These are phyloP conservation scores for Fusarium mexicanum DNA, from an alignment of 2,329 filamentous ascomycete genomes.

Conservation along the genomic window DNA sequence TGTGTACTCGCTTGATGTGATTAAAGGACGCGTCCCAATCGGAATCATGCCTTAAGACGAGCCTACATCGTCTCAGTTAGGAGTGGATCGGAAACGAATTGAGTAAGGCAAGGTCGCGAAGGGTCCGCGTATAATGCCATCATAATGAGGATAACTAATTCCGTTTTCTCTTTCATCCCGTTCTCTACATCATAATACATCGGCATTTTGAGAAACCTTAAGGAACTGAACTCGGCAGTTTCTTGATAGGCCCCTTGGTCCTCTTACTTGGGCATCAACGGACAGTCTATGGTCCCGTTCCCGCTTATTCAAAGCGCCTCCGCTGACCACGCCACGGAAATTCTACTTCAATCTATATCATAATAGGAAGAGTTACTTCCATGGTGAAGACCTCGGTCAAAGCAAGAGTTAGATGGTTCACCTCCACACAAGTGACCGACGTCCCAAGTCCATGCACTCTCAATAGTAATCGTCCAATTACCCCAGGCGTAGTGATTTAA, in stretches of 20 bases:
- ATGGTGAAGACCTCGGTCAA: rapidly evolving
- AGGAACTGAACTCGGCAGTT: not conserved
- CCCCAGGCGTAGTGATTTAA: not conserved
- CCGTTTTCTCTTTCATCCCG: not conserved
- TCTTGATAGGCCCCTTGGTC: not conserved
- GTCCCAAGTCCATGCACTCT: too few species aligned
- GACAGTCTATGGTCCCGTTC: too few species aligned
- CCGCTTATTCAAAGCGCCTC: not conserved
- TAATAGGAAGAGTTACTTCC: too few species aligned
- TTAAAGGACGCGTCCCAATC: not conserved
- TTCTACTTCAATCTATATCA: rapidly evolving
- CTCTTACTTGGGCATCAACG: not conserved
- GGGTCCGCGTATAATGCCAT: not conserved
- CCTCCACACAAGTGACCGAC: too few species aligned
- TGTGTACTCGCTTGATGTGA: not conserved
- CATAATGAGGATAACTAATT: not conserved
- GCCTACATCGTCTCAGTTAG: not conserved
- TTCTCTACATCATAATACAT: not conserved
- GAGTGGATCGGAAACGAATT: too few species aligned
- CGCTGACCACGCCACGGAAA: rapidly evolving
- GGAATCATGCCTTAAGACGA: not conserved
- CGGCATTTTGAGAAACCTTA: not conserved
- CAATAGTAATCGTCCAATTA: too few species aligned
- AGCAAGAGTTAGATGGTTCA: rapidly evolving
- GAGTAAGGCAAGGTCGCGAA: not conserved